A percentile compares a stretch with the other conserved stretches of the same genome.
These are phyloP conservation scores for Taphrina pruni DNA, from an alignment of 1,139 yeast species.

Conservation along the genomic window DNA sequence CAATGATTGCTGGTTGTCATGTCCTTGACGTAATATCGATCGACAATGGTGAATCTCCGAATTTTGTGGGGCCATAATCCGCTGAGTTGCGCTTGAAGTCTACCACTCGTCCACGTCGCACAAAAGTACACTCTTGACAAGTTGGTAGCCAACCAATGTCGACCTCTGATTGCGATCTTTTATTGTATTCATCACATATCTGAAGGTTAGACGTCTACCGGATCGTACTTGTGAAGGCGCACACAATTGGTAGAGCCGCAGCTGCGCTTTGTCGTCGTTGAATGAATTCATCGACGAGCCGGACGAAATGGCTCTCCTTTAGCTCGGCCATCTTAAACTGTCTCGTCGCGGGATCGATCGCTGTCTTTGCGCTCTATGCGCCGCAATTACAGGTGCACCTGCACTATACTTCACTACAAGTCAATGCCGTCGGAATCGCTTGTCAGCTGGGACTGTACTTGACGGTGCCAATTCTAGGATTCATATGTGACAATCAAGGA, in stretches of 20 bases:
- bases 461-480: slow-evolving; percentile 82
- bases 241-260: background rate
- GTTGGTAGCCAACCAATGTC: background rate
- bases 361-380: slow-evolving; percentile 74
- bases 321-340: slow-evolving; percentile 28
- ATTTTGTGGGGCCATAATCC: slow-evolving; percentile 11
- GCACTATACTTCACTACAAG: slow-evolving; percentile 69
- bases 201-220: too few species aligned
- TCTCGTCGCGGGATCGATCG: slow-evolving; percentile 38
- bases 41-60: background rate
- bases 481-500: slow-evolving; percentile 82
- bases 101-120: background rate
- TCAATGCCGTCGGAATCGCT: slow-evolving; percentile 76
- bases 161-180: too few species aligned
- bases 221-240: background rate
- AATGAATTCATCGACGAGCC: background rate
- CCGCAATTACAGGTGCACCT: slow-evolving; percentile 66
- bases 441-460: slow-evolving; percentile 84
- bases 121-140: background rate
- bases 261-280: background rate
- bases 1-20: too few species aligned
- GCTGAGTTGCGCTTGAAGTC: slow-evolving; percentile 4
- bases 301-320: slow-evolving; percentile 33
- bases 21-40: too few species aligned
- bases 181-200: background rate